These are phyloP conservation scores for Aspergillus amoenus DNA, from an alignment of 2,329 filamentous ascomycete genomes.

Conservation along the genomic window DNA sequence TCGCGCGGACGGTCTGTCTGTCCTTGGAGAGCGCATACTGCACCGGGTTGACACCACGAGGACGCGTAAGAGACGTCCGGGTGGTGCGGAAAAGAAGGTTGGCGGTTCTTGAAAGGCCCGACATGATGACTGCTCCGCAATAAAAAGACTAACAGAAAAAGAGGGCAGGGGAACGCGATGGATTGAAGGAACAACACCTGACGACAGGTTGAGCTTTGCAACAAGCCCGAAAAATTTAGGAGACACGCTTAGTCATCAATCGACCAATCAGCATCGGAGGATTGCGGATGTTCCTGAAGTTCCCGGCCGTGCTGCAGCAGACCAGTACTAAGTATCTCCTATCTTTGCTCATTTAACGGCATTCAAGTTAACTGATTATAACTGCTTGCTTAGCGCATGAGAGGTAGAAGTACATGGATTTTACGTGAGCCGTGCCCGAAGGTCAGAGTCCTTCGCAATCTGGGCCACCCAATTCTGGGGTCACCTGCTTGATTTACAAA, in stretches of 20 bases:
- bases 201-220: slow-evolving; percentile 11
- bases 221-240: slow-evolving; percentile 35
- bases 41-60: slow-evolving; percentile 71
- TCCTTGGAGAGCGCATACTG: slow-evolving; percentile 55
- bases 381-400: no score
- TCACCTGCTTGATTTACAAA: not conserved
- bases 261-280: slow-evolving; percentile 31
- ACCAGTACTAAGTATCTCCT: no score
- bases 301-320: not conserved
- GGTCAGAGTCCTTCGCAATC: not conserved
- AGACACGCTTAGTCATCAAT: slow-evolving; percentile 38
- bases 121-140: slow-evolving; percentile 61
- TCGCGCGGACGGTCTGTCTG: slow-evolving; percentile 50
- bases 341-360: no score
- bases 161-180: slow-evolving; percentile 29
- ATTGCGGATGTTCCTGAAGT: slow-evolving; percentile 29
- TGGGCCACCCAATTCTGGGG: no score
- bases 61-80: slow-evolving; percentile 69
- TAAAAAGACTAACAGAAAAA: slow-evolving; percentile 30
- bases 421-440: not conserved
- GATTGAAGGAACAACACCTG: slow-evolving; percentile 24
- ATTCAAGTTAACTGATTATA: no score
- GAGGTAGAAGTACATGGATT: no score
- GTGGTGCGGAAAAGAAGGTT: slow-evolving; percentile 80
- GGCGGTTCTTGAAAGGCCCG: slow-evolving; percentile 74